Conservation (phyloP, 139 green algal genomes). For the Haematococcus lacustris region DNA sequence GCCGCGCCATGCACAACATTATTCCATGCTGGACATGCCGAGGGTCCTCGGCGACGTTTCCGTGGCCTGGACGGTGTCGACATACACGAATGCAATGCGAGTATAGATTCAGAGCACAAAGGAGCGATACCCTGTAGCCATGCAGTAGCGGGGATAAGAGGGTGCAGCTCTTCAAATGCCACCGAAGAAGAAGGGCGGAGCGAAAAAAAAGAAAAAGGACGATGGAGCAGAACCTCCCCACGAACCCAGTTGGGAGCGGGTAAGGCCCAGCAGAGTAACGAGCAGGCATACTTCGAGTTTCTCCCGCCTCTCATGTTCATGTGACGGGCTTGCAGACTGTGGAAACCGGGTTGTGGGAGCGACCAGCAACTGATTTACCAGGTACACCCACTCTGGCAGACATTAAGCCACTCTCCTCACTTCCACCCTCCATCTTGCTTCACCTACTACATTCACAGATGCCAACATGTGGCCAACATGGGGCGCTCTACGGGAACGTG, state of each 20-base stretch:
- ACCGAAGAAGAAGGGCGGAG: neutral
- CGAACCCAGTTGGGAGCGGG: slow-evolving; percentile 59
- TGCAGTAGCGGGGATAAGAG: too few relatives aligned
- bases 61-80: too few relatives aligned
- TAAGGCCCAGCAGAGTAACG: slow-evolving; percentile 12
- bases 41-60: too few relatives aligned
- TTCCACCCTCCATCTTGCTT: neutral
- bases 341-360: slow-evolving; percentile 58
- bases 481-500: slow-evolving; percentile 65
- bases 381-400: slow-evolving; percentile 11
- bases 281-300: neutral
- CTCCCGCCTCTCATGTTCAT: neutral
- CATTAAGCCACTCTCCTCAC: neutral
- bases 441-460: slow-evolving; percentile 33
- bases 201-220: slow-evolving; percentile 45
- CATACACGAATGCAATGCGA: too few relatives aligned
- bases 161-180: too few relatives aligned
- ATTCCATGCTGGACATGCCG: too few relatives aligned
- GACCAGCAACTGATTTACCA: slow-evolving; percentile 44
- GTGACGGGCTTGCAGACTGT: slow-evolving; percentile 41
- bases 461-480: slow-evolving; percentile 73
- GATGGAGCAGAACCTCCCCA: slow-evolving; percentile 56
- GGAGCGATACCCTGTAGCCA: too few relatives aligned
- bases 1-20: too few relatives aligned
- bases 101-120: too few relatives aligned